Percentiles rank a stretch among this genome's conserved stretches.
Conservation (phyloP, 2,329 filamentous ascomycete genomes). For the Tympanopsis confertula region DNA sequence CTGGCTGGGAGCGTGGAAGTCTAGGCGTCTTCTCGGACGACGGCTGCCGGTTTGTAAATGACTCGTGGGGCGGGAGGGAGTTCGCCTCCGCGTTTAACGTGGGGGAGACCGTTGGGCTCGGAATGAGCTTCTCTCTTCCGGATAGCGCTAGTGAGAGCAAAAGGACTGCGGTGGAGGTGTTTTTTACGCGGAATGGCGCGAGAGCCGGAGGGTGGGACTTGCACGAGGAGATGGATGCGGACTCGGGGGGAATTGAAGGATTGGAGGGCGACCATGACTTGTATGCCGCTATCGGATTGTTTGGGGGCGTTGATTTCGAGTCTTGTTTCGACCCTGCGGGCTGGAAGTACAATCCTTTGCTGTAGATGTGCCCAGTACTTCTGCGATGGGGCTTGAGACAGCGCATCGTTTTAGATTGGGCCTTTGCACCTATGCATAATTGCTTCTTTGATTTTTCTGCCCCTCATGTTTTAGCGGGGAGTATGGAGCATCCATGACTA, state of each 20-base stretch:
- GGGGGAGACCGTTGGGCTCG: slow-evolving; percentile 45
- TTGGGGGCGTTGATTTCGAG: slow-evolving; percentile 50
- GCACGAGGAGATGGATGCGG: slow-evolving; percentile 43
- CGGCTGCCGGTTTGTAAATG: slow-evolving; percentile 49
- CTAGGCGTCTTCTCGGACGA: slow-evolving; percentile 52
- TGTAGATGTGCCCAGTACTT: no score
- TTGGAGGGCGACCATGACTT: slow-evolving; percentile 24
- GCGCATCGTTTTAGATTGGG: no score
- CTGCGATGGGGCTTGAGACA: no score
- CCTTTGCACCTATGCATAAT: no score
- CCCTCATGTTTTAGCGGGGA: no score
- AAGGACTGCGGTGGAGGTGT: slow-evolving; percentile 32
- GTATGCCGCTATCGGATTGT: slow-evolving; percentile 46
- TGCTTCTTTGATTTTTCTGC: no score
- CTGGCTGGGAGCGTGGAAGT: slow-evolving; percentile 51
- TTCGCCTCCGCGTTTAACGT: slow-evolving; percentile 38
- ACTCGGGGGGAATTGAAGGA: slow-evolving; percentile 7
- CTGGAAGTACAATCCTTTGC: no score
- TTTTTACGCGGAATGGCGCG: slow-evolving; percentile 46
- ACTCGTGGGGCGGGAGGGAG: slow-evolving; percentile 44
- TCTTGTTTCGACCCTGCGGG: slow-evolving; percentile 32
- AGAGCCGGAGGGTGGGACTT: slow-evolving; percentile 41
- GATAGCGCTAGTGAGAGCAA: slow-evolving; percentile 3
- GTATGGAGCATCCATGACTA: no score
- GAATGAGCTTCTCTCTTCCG: slow-evolving; percentile 36